phyloP scores from a whole-genome alignment of 2,329 filamentous ascomycete species.

The Aspergillus spinulosporus region DNA sequence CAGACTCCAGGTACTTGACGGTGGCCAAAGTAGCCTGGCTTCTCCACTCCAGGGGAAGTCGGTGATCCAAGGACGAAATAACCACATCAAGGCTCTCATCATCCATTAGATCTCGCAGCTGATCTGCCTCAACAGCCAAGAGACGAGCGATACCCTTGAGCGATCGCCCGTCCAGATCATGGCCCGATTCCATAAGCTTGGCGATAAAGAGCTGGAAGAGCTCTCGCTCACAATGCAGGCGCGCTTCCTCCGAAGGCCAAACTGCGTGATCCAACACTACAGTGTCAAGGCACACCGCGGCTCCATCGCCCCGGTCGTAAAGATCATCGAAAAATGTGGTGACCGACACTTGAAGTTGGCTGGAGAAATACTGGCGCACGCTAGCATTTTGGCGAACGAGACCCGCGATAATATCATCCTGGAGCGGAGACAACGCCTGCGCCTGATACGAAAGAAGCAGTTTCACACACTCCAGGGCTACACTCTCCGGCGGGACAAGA shows the following conservation, averaged over 20 bases:
- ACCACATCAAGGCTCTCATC: conserved; percentile 80
- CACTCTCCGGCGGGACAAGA: conserved; percentile 44
- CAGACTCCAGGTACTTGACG: conserved; percentile 79
- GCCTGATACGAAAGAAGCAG: conserved; percentile 43
- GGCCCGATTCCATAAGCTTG: conserved; percentile 84
- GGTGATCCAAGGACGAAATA: conserved; percentile 81
- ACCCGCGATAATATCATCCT: conserved; percentile 51
- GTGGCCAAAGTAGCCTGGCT: conserved; percentile 79
- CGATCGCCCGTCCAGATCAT: conserved; percentile 66
- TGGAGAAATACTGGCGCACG: conserved; percentile 47
- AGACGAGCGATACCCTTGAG: conserved; percentile 62
- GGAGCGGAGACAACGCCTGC: conserved; percentile 38
- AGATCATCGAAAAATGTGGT: conserved; percentile 52
- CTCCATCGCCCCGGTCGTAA: conserved; percentile 50
- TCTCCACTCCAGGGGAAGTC: conserved; percentile 70
- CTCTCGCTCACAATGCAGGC: conserved; percentile 48
- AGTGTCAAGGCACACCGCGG: conserved; percentile 49
- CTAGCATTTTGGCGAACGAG: conserved; percentile 46
- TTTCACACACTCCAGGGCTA: conserved; percentile 46
- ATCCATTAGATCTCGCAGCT: conserved; percentile 55
- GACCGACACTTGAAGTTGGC: conserved; percentile 44
- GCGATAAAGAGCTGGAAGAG: conserved; percentile 70
- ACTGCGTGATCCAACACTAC: conserved; percentile 48
- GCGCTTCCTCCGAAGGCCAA: conserved; percentile 47
- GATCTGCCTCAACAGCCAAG: conserved; percentile 55